These are phyloP conservation scores for Solanum peruvianum DNA, from an alignment of 257 asterid genomes.

Conservation along the genomic window DNA sequence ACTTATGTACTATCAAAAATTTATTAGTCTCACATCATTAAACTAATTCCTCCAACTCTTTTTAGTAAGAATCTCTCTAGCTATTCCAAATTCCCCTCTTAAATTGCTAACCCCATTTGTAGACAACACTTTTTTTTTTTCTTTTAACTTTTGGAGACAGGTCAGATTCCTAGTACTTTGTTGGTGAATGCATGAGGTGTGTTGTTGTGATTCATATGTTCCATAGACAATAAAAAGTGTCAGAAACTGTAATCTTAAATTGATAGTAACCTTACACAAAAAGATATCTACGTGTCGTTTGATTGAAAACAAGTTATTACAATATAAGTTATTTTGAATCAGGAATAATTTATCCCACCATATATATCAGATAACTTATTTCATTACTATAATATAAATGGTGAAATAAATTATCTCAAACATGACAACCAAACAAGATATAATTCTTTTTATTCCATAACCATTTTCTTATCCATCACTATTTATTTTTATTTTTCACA, in stretches of 20 bases:
- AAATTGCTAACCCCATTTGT: background rate
- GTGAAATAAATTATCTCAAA: too few relatives aligned
- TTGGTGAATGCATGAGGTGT: background rate
- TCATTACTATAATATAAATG: too few relatives aligned
- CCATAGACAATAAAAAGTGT: background rate
- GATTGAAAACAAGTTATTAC: too few relatives aligned
- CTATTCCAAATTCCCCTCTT: background rate
- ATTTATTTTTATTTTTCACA: too few relatives aligned
- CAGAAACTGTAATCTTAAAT: background rate
- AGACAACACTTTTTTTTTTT: background rate
- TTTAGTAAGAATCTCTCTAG: background rate
- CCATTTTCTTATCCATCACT: too few relatives aligned
- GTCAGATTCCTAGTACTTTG: background rate
- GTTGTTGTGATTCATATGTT: background rate
- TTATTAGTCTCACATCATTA: background rate
- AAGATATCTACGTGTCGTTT: background rate
- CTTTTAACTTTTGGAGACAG: background rate
- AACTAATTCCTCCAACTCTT: background rate
- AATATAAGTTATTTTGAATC: too few relatives aligned
- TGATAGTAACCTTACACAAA: background rate
- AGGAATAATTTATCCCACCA: rapidly evolving
- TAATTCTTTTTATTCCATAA: too few relatives aligned
- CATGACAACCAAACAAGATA: too few relatives aligned
- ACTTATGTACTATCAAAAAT: background rate
- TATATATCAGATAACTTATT: too few relatives aligned